Conservation (phyloP, 2,329 filamentous ascomycete genomes). For the Clonostachys rosea region DNA sequence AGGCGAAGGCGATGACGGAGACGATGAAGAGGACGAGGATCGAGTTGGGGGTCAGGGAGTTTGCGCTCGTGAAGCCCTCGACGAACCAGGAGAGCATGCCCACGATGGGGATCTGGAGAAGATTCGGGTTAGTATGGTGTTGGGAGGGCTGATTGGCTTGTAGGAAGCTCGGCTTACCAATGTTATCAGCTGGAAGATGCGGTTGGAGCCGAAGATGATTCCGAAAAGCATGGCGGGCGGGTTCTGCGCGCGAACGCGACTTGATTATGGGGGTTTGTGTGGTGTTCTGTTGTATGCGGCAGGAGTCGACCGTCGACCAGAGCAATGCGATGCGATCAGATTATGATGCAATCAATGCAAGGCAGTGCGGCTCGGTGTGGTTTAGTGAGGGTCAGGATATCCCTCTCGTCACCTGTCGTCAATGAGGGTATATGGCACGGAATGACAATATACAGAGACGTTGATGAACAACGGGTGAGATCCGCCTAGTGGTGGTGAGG, state of each 20-base stretch:
- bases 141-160: background rate
- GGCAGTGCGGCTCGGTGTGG: too few species aligned
- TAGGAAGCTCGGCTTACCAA: slow-evolving; percentile 38
- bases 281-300: background rate
- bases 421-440: too few species aligned
- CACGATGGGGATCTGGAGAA: slow-evolving; percentile 53
- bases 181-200: slow-evolving; percentile 58
- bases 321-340: too few species aligned
- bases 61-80: slow-evolving; percentile 49
- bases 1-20: slow-evolving; percentile 56
- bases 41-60: slow-evolving; percentile 55
- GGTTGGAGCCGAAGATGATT: slow-evolving; percentile 58
- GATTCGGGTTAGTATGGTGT: background rate
- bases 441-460: too few species aligned
- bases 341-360: too few species aligned
- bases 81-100: slow-evolving; percentile 67
- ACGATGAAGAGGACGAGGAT: slow-evolving; percentile 66
- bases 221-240: slow-evolving; percentile 53
- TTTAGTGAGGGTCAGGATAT: too few species aligned
- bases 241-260: slow-evolving; percentile 1
- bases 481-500: background rate
- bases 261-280: background rate
- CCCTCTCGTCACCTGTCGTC: too few species aligned
- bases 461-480: too few species aligned
- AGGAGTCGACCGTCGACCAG: too few species aligned